Evolutionary conservation across 306 rosid genomes (phyloP), one percentile per base, ranked within the genome.

Genomic region (Nissolia schottii): DNA sequence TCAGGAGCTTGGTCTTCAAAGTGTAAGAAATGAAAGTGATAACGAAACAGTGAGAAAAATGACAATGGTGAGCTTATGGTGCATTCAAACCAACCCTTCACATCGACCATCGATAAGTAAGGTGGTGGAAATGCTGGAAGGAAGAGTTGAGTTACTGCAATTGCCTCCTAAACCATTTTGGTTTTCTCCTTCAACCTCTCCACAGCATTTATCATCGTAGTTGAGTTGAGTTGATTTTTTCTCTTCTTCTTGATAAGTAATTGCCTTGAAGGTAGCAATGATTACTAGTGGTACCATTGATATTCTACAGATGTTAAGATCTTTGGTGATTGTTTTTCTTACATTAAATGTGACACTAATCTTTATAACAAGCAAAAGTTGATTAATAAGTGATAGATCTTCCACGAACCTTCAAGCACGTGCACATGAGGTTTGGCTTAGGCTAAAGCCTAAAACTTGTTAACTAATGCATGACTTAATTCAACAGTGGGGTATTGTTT

Each of bases 71-170:
- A 70, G 77, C 12, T 63, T 77, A 53, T 70, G 81, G 81, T 77
- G 81, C 61, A 77, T 77, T 28, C 81, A 70, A 43, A 79, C 74
- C 0, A 8, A 73, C 1, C 83, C 83, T 51, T 75, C 59, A 24
- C 29, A 41, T 5, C 61, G 81, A 7, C 86, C 83, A 14, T 4
- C 82, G 1, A 79, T 79, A 53, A 64, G 11, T 25, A 29, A 51
- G 77, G 89, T 67, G n/a, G 74, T 79, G 7, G 80, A 79, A 24
- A 81, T 76, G 86, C 13, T 77, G 16, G 77, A 70, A 70, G 64
- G 71, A 8, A 61, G 31, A 14, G 13, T 53, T 51, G 66, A 77
- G 22, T 10, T 28, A 53, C 45, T 77, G 38, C 50, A 28, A 23
- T 24, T 77, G 14, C 76, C 81, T 35, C 76, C 81, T 3, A 77